Percentiles rank a stretch among this genome's conserved stretches.
Evolutionary conservation across 345 rosid genomes (phyloP).

Genomic region (Cardiospermum halicacabum): DNA sequence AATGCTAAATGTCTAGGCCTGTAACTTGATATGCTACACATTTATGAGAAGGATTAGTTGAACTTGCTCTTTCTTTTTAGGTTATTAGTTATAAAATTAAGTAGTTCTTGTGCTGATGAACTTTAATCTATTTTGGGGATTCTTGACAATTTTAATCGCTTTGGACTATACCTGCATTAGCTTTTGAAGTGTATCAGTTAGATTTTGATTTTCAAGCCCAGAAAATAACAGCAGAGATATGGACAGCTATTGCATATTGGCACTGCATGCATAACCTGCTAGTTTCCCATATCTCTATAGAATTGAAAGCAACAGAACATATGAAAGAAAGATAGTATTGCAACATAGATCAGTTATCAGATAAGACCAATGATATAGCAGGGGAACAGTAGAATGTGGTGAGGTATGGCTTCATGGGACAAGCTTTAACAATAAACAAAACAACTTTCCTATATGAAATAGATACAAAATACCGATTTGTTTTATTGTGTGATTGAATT

Average conservation of each 20-base stretch:
- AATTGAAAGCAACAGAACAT: neutral
- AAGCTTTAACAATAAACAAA: neutral
- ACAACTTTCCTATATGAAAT: neutral
- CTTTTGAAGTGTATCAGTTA: too few species aligned
- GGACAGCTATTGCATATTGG: neutral
- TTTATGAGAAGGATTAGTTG: too few species aligned
- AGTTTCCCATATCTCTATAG: neutral
- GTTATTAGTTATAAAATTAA: too few species aligned
- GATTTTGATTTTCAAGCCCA: too few species aligned
- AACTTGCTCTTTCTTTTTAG: too few species aligned
- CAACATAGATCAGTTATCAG: neutral
- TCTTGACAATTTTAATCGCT: too few species aligned
- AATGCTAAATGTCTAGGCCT: too few species aligned
- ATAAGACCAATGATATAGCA: conserved; percentile 4
- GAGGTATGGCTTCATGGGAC: conserved; percentile 19
- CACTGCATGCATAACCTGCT: neutral
- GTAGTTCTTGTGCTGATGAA: too few species aligned
- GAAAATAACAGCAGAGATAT: neutral
- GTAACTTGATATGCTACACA: too few species aligned
- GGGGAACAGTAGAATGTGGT: conserved; percentile 21
- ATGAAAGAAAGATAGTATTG: neutral
- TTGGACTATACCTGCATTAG: too few species aligned
- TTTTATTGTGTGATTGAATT: neutral
- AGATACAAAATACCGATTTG: too few species aligned
- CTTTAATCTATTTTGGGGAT: too few species aligned